Evolutionary conservation across 2,329 filamentous ascomycete genomes (phyloP), one percentile per base, ranked within the genome.

Genomic region (Aureobasidium namibiae): DNA sequence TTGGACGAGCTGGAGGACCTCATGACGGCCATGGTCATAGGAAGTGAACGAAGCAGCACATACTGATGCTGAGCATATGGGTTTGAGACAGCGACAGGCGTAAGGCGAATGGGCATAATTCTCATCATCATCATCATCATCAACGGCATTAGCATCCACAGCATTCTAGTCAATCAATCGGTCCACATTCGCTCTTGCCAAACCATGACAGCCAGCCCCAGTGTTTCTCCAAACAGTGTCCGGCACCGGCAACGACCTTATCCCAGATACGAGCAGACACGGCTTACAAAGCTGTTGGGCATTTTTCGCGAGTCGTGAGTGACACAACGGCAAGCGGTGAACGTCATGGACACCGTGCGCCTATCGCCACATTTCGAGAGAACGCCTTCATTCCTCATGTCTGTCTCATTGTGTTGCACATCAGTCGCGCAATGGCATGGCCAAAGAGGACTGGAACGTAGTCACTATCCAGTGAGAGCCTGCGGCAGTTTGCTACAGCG

Each of bases 21-120:
- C 8, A 53, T 65, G 58, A 64, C 63, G 23, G 16, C 49, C 11
- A 56, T 66, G 39, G 56, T 46, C n/a, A 44, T 63, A 13, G 62
- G 23, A 13, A 42, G 24, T 34, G 11, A 29, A 31, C 23, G 42
- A 16, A 45, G 11, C 4, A 13, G 23, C 3, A 24, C n/a, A n/a
- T 52, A 52, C 26, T 11, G 24, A 21, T 29, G 24, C 23, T 23
- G 23, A 39, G 4, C 4, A 29, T 29, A 44, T 46, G 26, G 18
- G 38, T 34, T 24, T 6, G 8, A 21, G 18, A 18, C 21, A 57
- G 42, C 42, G 31, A 46, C 18, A 39, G 54, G 31, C 42, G 41
- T 36, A 45, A 18, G 39, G 39, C 10, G 52, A 29, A 29, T 29
- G 9, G 9, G 26, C 26, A 9, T 29, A n/a, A n/a, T n/a, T n/a